Conservation (phyloP, 257 asterid species). For the Primulina eburnea region DNA sequence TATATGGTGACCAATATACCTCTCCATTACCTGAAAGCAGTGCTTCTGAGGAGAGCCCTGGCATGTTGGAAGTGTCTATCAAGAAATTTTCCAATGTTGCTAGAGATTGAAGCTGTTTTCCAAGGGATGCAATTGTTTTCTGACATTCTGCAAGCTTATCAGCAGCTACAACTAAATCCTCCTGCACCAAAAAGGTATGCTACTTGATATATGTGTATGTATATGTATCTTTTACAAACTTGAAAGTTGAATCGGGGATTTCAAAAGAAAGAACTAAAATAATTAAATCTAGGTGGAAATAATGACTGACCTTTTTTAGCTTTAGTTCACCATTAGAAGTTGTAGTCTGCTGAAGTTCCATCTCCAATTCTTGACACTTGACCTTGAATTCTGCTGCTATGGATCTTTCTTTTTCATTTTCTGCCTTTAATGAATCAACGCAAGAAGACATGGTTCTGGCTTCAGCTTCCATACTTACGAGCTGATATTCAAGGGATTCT, state of each 20-base stretch:
- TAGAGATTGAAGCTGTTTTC: constrained; percentile 71
- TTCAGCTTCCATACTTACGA: constrained; percentile 54
- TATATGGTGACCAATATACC: constrained; percentile 35
- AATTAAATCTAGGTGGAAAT: background rate
- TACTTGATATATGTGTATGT: background rate
- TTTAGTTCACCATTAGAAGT: constrained; percentile 41
- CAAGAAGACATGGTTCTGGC: constrained; percentile 44
- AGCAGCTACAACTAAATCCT: constrained; percentile 67
- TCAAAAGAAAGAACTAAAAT: background rate
- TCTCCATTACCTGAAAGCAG: constrained; percentile 27
- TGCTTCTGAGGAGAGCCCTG: constrained; percentile 46
- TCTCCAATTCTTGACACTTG: constrained; percentile 53
- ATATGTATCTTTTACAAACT: too few relatives aligned
- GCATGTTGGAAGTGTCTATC: constrained; percentile 64
- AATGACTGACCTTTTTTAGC: constrained; percentile 53
- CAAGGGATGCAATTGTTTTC: constrained; percentile 76
- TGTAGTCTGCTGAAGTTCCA: constrained; percentile 42
- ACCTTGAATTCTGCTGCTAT: constrained; percentile 37
- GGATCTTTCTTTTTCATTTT: constrained; percentile 38
- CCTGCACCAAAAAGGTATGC: constrained; percentile 37
- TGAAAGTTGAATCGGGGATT: background rate
- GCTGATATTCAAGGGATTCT: constrained; percentile 53
- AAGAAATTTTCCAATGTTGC: constrained; percentile 83
- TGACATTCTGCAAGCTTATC: constrained; percentile 85
- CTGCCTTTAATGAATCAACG: constrained; percentile 37